A percentile compares a stretch with the other conserved stretches of the same genome.
These are phyloP conservation scores for Plasmodium gaboni DNA, from an alignment of 169 alveolate genomes.

Conservation along the genomic window DNA sequence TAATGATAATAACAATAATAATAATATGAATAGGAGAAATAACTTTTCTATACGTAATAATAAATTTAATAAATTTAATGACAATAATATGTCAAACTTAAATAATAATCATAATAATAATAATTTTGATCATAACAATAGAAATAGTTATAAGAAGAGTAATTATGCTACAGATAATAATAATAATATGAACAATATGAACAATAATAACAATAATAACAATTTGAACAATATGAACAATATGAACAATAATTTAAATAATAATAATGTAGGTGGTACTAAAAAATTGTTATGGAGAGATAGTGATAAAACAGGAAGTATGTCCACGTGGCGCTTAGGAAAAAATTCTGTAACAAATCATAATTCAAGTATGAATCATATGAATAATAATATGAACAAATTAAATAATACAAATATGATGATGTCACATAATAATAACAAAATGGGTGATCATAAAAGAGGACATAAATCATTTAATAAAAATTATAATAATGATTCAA, in stretches of 20 bases:
- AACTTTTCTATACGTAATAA: background rate
- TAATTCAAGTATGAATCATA: too few species aligned
- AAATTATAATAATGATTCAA: slow-evolving; percentile 8
- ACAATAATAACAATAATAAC: background rate
- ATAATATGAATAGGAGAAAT: background rate
- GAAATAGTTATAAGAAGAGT: background rate
- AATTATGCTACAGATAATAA: background rate
- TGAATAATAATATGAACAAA: too few species aligned
- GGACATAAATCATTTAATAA: slow-evolving; percentile 9
- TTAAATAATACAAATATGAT: too few species aligned
- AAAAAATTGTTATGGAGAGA: slow-evolving; percentile 27
- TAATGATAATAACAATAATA: background rate
- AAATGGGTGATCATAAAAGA: background rate
- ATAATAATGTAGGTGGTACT: background rate
- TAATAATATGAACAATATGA: background rate
- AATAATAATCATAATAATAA: background rate
- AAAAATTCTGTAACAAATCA: background rate
- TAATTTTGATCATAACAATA: background rate
- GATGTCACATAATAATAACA: background rate
- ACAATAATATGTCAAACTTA: background rate
- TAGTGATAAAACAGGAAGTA: background rate
- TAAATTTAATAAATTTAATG: slow-evolving; percentile 3
- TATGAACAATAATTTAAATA: background rate
- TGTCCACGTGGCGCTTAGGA: slow-evolving; percentile 10
- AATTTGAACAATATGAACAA: background rate